Evolutionary conservation across 2,329 filamentous ascomycete genomes (phyloP).

Genomic region (Neurospora sp.): DNA sequence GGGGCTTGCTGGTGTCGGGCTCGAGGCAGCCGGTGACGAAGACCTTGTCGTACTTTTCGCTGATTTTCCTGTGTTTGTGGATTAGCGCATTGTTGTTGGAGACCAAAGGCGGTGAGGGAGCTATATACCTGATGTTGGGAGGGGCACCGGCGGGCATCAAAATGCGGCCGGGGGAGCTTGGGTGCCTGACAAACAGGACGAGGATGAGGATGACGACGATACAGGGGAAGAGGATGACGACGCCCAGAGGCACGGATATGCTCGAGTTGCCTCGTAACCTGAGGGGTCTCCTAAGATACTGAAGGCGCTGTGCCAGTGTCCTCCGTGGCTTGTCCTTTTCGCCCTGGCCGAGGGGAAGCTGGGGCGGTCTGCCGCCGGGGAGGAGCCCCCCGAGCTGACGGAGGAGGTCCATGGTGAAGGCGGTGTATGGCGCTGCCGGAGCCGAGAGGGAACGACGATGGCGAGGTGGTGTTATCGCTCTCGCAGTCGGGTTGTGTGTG

Average conservation of each 20-base stretch:
- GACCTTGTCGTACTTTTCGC: constrained; percentile 93
- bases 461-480: neutral
- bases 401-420: constrained; percentile 45
- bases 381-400: constrained; percentile 44
- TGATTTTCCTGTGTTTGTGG: constrained; percentile 64
- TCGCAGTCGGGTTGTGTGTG: neutral
- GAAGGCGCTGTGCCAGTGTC: constrained; percentile 43
- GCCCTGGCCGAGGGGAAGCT: constrained; percentile 37
- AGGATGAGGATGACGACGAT: constrained; percentile 88
- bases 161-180: constrained; percentile 70
- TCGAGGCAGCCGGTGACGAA: constrained; percentile 86
- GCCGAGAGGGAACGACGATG: neutral
- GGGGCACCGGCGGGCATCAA: constrained; percentile 82
- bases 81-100: constrained; percentile 2
- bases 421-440: neutral
- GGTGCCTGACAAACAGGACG: constrained; percentile 80
- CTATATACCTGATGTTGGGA: constrained; percentile 69
- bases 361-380: constrained; percentile 30
- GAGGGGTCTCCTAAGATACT: constrained; percentile 79
- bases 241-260: constrained; percentile 83
- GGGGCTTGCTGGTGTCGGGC: constrained; percentile 65
- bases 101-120: neutral
- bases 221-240: constrained; percentile 86
- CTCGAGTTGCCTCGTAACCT: constrained; percentile 85
- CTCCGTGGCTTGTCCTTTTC: constrained; percentile 37